Conservation (phyloP, 2,329 filamentous ascomycete genomes). For the Botryotinia calthae region DNA sequence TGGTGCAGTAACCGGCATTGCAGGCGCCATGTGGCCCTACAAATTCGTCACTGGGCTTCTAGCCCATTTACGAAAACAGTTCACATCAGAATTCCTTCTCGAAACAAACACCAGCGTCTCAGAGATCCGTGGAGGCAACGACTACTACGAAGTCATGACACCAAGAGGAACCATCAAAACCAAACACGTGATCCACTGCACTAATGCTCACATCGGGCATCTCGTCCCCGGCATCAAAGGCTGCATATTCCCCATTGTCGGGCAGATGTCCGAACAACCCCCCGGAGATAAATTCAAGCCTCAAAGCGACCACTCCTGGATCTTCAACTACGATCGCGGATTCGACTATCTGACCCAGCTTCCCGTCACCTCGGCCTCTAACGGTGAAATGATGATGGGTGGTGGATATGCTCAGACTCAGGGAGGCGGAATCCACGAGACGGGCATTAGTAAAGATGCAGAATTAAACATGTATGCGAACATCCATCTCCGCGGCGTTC, state of each 20-base stretch:
- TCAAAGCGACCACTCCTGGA: conserved; percentile 15
- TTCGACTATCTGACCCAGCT: conserved; percentile 17
- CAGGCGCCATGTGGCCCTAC: conserved; percentile 52
- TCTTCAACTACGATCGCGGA: conserved; percentile 12
- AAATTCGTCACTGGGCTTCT: conserved; percentile 57
- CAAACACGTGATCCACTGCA: conserved; percentile 60
- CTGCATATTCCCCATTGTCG: conserved; percentile 59
- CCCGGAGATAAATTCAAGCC: conserved; percentile 10
- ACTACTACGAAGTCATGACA: conserved; percentile 50
- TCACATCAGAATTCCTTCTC: conserved; percentile 51
- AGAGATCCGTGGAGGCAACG: conserved; percentile 23
- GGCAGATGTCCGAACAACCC: conserved; percentile 26
- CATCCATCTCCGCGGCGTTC: not conserved
- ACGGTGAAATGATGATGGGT: conserved; percentile 14
- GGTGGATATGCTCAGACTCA: not conserved
- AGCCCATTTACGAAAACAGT: conserved; percentile 43
- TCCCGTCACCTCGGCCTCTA: not conserved
- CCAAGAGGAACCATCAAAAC: conserved; percentile 53
- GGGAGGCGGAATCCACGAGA: not conserved
- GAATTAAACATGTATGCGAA: conserved; percentile 1
- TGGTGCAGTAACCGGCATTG: conserved; percentile 1
- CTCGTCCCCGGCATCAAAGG: conserved; percentile 49
- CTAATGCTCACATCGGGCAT: conserved; percentile 64
- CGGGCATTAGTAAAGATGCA: not conserved
- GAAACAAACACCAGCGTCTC: conserved; percentile 45